These are phyloP conservation scores for Penicillium crustosum DNA, from an alignment of 2,329 filamentous ascomycete genomes.

Conservation along the genomic window DNA sequence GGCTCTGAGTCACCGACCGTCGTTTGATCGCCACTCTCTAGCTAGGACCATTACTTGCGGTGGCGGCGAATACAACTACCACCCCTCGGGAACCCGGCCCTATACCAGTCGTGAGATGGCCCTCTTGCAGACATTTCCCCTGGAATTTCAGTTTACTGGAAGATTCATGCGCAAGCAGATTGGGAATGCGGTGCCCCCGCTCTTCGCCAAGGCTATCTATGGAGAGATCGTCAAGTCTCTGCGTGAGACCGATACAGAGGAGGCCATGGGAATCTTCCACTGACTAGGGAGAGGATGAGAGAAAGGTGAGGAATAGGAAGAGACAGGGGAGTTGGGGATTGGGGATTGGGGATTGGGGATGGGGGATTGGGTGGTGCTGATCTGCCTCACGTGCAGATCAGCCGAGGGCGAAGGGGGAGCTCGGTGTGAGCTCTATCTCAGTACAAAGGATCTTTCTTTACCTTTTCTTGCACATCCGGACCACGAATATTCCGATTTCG, in stretches of 20 bases:
- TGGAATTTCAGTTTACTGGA: conserved; percentile 57
- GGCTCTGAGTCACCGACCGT: conserved; percentile 30
- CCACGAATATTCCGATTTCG: background rate
- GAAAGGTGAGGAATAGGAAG: background rate
- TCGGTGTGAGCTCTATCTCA: background rate
- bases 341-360: background rate
- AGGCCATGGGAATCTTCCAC: conserved; percentile 10
- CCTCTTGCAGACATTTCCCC: conserved; percentile 67
- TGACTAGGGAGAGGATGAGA: background rate
- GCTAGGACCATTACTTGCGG: conserved; percentile 62
- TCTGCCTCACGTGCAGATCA: conserved; percentile 9
- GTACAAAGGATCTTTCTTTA: background rate
- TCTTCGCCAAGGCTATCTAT: conserved; percentile 43
- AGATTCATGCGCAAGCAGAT: conserved; percentile 59
- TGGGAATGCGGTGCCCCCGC: conserved; percentile 75
- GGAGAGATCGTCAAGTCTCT: conserved; percentile 39
- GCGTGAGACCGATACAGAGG: conserved; percentile 36
- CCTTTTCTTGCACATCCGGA: background rate
- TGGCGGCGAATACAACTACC: conserved; percentile 61
- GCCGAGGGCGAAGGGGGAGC: conserved; percentile 1
- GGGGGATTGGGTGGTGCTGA: background rate
- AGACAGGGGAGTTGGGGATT: background rate
- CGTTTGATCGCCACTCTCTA: conserved; percentile 53
- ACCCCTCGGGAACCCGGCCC: conserved; percentile 62
- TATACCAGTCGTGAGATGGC: conserved; percentile 70